Evolutionary conservation across 805 yeast genomes (phyloP).

Genomic region (Blastobotrys chiropterorum): DNA sequence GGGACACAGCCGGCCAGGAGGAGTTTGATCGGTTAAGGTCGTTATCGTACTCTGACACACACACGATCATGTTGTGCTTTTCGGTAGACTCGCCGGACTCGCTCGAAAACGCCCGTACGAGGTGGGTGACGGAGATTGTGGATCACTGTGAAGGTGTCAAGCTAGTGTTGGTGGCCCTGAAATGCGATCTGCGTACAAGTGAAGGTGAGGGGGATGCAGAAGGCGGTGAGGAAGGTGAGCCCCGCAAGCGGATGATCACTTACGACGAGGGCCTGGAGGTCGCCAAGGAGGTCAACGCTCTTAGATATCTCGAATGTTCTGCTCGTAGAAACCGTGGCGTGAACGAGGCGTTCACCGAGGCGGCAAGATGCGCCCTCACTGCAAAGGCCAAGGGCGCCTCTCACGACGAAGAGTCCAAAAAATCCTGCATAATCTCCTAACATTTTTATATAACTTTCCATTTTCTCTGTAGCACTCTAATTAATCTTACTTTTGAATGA

Average conservation of each 20-base stretch:
- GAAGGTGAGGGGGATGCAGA: constrained; percentile 40
- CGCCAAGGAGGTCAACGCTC: constrained; percentile 89
- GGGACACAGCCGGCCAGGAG: constrained; percentile 99
- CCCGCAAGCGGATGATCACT: constrained; percentile 48
- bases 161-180: constrained; percentile 85
- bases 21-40: constrained; percentile 94
- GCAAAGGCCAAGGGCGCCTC: constrained; percentile 70
- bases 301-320: constrained; percentile 91
- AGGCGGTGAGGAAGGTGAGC: constrained; percentile 28
- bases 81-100: constrained; percentile 93
- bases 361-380: constrained; percentile 91
- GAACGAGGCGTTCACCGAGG: constrained; percentile 98
- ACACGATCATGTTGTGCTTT: constrained; percentile 93
- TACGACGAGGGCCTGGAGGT: constrained; percentile 92
- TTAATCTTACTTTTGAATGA: not conserved
- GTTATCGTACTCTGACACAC: constrained; percentile 89
- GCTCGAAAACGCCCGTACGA: constrained; percentile 86
- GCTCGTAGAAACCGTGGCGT: constrained; percentile 96
- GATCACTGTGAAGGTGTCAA: constrained; percentile 97
- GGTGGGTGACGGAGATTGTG: constrained; percentile 95
- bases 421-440: constrained; percentile 1
- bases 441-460: not conserved
- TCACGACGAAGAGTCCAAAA: constrained; percentile 7
- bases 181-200: constrained; percentile 80
- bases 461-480: not conserved